A percentile compares a stretch with the other conserved stretches of the same genome.
These are phyloP conservation scores for Plasmodium inui DNA, from an alignment of 169 alveolate genomes.

Conservation along the genomic window DNA sequence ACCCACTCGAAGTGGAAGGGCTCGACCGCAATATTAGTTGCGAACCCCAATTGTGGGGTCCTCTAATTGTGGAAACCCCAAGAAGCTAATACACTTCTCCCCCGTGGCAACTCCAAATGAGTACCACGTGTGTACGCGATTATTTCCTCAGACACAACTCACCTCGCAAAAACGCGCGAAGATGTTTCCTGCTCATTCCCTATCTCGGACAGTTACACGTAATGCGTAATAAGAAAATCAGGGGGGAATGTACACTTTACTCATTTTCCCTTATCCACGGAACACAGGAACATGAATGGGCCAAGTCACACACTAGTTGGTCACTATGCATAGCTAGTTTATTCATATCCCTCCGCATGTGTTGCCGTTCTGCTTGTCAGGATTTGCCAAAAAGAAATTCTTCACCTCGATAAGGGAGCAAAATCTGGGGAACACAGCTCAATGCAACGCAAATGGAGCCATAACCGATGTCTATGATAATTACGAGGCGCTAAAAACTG, in stretches of 20 bases:
- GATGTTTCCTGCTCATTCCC: not conserved
- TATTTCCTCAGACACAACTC: not conserved
- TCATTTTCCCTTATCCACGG: not conserved
- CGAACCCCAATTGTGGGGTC: not conserved
- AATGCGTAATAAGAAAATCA: not conserved
- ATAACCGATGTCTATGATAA: conserved; percentile 27
- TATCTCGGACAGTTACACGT: not conserved
- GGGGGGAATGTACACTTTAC: not conserved
- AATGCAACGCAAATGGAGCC: not conserved
- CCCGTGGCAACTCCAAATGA: not conserved
- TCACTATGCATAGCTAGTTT: not conserved
- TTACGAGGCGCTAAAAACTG: conserved; percentile 44
- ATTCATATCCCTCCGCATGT: not conserved
- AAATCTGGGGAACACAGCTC: not conserved
- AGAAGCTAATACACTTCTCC: not conserved
- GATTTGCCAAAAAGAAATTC: not conserved
- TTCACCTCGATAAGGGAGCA: conserved; percentile 17
- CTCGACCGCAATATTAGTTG: not conserved
- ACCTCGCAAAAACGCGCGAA: not conserved
- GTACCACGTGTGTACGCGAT: no score
- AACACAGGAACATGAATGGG: not conserved
- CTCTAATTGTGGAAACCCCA: no score
- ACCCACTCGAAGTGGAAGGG: not conserved
- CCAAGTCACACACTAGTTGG: not conserved
- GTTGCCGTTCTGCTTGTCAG: conserved; percentile 5